Percentiles rank a stretch among this genome's conserved stretches.
Conservation (phyloP, 768 basidiomycete genomes). For the Russula sp. region DNA sequence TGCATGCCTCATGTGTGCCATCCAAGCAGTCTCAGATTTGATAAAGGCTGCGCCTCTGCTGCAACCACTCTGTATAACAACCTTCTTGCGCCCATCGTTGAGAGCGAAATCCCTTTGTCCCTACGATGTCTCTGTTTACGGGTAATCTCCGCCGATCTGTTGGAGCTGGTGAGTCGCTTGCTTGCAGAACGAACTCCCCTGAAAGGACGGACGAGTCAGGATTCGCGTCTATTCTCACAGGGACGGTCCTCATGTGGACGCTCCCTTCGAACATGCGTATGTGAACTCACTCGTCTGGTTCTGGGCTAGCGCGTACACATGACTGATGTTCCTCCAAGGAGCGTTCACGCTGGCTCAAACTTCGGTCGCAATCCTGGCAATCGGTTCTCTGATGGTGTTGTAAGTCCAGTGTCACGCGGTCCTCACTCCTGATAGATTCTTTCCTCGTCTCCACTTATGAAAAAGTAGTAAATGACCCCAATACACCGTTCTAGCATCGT, state of each 20-base stretch:
- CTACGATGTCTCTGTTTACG: slow-evolving; percentile 18
- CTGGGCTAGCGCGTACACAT: slow-evolving; percentile 5
- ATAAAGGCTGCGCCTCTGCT: slow-evolving; percentile 2
- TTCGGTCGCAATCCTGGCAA: slow-evolving; percentile 61
- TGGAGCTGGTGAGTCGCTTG: slow-evolving; percentile 15
- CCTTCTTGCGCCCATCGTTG: slow-evolving; percentile 1
- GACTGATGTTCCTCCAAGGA: slow-evolving; percentile 17
- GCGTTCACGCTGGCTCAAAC: slow-evolving; percentile 45
- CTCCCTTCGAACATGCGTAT: slow-evolving; percentile 40
- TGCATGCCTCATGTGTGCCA: slow-evolving; percentile 13
- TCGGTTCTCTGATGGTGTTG: slow-evolving; percentile 60
- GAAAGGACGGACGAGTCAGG: not conserved
- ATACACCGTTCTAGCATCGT: slow-evolving; percentile 41
- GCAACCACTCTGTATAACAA: not conserved
- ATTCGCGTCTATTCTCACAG: slow-evolving; percentile 10
- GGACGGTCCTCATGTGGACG: slow-evolving; percentile 15
- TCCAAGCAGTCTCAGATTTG: not conserved
- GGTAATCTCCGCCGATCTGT: slow-evolving; percentile 20
- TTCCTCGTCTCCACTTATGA: too few relatives aligned
- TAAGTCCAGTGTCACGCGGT: slow-evolving; percentile 31
- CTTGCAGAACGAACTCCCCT: not conserved
- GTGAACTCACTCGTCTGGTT: slow-evolving; percentile 10
- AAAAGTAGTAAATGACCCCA: not conserved
- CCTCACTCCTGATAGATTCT: not conserved
- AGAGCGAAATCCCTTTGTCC: not conserved